Base-by-base conservation (phyloP, 1,139 yeast genomes). In the Scheffersomyces stambukii region DNA sequence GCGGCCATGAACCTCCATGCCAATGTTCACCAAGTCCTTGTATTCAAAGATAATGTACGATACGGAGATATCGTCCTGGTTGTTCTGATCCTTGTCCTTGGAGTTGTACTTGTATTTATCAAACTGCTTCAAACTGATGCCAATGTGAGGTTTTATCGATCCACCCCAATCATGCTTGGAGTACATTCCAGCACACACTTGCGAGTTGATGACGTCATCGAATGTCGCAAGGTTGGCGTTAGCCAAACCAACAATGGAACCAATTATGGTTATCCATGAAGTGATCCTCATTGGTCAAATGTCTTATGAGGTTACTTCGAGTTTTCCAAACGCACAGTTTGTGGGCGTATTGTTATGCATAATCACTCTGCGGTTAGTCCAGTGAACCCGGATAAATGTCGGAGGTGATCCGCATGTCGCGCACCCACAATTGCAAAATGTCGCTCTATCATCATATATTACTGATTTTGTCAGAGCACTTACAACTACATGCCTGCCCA, bases 111-210 rank as follows among this genome's bases (percentile, higher is more conserved):
- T 56, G 29, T 65, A 58, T 33, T 49, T 46, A 21, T 57, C 62
- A 33, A 45, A 64, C 21, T 45, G 41, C 12, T 40, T 38, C 33
- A 82, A 54, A 24, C 64, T 62, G 29, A 81, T 60, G 7, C 68
- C 64, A 33, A 82, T 78, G 42, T 70, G 77, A 7, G 93, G 89
- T 34, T 69, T 74, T 8, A 59, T 54, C 21, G 73, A 67, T 23
- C 97, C 97, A 28, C 86, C 83, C 91, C 95, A 85, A 51, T 89
- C 95, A 28, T 76, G 69, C 45, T 80, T 81, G 31, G 91, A 74
- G 57, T 89, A 91, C 75, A 91, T 78, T 22, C 98, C 98, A 8
- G 89, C 72, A 55, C 98, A 91, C 16, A 76, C 76, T 48, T 84
- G 93, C 13, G 81, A 66, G 28, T 54, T 45, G 21, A 55, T 46